Evolutionary conservation across 305 asterid species (phyloP).

Genomic region (Andrographis paniculata): DNA sequence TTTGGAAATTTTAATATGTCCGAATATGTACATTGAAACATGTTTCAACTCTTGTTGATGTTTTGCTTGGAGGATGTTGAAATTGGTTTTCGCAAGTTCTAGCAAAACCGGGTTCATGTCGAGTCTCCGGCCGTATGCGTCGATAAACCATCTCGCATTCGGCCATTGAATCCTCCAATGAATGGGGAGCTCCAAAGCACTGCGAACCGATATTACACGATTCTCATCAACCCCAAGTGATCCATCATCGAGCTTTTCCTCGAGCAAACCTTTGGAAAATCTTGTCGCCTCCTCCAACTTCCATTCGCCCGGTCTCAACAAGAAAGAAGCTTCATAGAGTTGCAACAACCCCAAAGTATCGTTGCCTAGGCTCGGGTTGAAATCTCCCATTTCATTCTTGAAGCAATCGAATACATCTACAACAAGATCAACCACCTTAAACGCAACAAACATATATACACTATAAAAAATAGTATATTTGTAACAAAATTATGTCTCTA

Average conservation of each 20-base stretch:
- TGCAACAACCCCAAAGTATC: constrained; percentile 25
- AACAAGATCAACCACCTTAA: not conserved
- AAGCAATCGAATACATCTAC: constrained; percentile 29
- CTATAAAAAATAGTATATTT: not conserved
- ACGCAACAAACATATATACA: not conserved
- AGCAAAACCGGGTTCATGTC: constrained; percentile 20
- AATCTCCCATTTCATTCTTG: constrained; percentile 24
- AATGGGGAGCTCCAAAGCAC: constrained; percentile 34
- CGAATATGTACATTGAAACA: constrained; percentile 26
- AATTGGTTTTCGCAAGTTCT: constrained; percentile 32
- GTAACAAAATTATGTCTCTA: too few relatives aligned
- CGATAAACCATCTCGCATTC: constrained; percentile 31
- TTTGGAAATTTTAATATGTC: too few relatives aligned
- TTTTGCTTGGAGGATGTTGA: constrained; percentile 30
- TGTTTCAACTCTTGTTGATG: constrained; percentile 28
- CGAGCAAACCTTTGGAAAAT: constrained; percentile 15
- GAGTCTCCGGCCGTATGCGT: constrained; percentile 20
- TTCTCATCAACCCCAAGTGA: not conserved
- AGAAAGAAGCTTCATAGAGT: constrained; percentile 41
- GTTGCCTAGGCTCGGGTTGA: constrained; percentile 16
- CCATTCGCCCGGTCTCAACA: constrained; percentile 22
- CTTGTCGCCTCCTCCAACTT: constrained; percentile 28
- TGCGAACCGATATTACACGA: constrained; percentile 14
- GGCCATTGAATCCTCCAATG: constrained; percentile 29
- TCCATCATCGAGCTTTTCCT: constrained; percentile 11